Evolutionary conservation across 768 basidiomycete genomes (phyloP), one percentile per base, ranked within the genome.

Genomic region (Lactifluus pinguis): DNA sequence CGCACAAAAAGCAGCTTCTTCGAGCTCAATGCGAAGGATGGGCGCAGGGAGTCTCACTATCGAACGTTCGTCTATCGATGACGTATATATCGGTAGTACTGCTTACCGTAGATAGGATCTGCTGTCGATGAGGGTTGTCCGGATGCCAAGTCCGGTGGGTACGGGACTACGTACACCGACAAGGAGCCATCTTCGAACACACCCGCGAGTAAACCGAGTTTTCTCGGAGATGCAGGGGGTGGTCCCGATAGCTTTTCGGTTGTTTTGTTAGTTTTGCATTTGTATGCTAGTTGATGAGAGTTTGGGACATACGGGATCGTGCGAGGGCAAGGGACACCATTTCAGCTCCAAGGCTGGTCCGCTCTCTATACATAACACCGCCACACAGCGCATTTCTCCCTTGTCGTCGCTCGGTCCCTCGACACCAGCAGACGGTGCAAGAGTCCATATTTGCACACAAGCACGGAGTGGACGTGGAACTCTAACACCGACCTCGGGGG

Each of bases 281-380:
- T 19, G 32, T 9, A 21, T 53, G 58, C 36, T 47, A 19, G 19
- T 32, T 36, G 39, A 17, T 39, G 29, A 42, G 15, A 36, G 19
- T 49, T 32, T 47, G 49, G 59, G 61, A 73, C 77, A 59, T 51
- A 80, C 77, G 14, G 70, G 50, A 59, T 92, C 91, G 66, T 91
- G 82, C 17, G 87, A 83, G 0, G 94, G 93, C 32, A 93, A 70
- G 3, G 95, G 95, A 71, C 95, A 95, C 95, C 95, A 98, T 72
- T 87, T 92, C 14, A 95, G 69, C 53, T 90, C 86, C 65, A 84
- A 81, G 2, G 85, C 88, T 4, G 88, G 81, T 0, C 95, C 93
- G 19, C 78, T 77, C n/a, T 94, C 86, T 9, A 92, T 65, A 63
- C 93, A 95, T 0, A 98, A 68, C 2, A 94, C 85, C 79, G 97